Percentiles rank a stretch among this genome's conserved stretches.
These are phyloP conservation scores for Posidonia oceanica DNA, from an alignment of 116 monocot species.

Conservation along the genomic window DNA sequence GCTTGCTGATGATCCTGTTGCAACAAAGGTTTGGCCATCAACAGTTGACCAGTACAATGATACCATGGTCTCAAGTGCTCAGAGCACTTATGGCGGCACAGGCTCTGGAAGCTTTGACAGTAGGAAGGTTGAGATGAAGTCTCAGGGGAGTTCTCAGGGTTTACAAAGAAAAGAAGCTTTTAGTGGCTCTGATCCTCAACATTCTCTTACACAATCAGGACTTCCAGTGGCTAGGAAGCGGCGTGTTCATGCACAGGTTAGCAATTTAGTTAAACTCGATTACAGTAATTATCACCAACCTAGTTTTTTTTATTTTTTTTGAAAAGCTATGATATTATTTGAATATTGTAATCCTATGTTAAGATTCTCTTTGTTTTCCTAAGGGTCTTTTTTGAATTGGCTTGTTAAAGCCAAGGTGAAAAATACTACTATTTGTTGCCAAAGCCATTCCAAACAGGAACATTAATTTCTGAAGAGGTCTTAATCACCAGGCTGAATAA, in stretches of 20 bases:
- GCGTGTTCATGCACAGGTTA: conserved; percentile 85
- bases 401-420: too few species aligned
- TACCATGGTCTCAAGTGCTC: conserved; percentile 35
- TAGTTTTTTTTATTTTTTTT: not conserved
- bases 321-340: not conserved
- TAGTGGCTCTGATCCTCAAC: conserved; percentile 51
- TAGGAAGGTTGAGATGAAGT: conserved; percentile 58
- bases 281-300: not conserved
- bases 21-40: conserved; percentile 45
- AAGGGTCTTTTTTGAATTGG: too few species aligned
- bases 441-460: too few species aligned
- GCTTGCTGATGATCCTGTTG: conserved; percentile 62
- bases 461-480: too few species aligned
- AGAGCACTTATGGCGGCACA: conserved; percentile 35
- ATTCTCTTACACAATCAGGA: conserved; percentile 71
- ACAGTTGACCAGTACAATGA: conserved; percentile 42
- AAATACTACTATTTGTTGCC: too few species aligned
- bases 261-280: conserved; percentile 5
- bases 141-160: conserved; percentile 50
- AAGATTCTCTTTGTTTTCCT: too few species aligned
- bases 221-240: conserved; percentile 68
- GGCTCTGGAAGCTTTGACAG: conserved; percentile 37
- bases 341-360: too few species aligned
- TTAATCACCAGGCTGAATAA: too few species aligned
- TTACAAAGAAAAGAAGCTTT: conserved; percentile 64